Evolutionary conservation across 2,329 filamentous ascomycete genomes (phyloP).

Genomic region (Colletotrichum phormii): DNA sequence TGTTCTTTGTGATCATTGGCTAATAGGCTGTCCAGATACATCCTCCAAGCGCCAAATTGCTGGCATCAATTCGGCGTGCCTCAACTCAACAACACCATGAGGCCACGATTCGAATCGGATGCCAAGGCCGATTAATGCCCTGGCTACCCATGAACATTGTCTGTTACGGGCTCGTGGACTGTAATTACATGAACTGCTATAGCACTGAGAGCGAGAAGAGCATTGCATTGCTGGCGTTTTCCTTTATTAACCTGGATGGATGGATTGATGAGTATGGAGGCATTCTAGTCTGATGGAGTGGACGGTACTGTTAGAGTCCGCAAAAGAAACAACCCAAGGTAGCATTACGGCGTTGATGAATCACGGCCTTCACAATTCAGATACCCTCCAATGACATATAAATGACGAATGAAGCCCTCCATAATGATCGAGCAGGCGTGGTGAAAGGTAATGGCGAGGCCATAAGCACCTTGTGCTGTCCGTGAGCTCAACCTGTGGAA

Average conservation of each 20-base stretch:
- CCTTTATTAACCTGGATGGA: slow-evolving; percentile 1
- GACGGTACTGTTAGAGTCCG: not conserved
- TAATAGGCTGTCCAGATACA: slow-evolving; percentile 63
- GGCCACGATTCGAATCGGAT: slow-evolving; percentile 37
- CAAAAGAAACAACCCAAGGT: not conserved
- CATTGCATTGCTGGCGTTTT: slow-evolving; percentile 22
- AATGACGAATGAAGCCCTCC: not conserved
- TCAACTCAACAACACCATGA: slow-evolving; percentile 29
- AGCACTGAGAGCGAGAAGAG: not conserved
- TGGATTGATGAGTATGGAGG: not conserved
- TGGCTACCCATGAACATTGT: not conserved
- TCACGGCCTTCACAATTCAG: slow-evolving; percentile 25
- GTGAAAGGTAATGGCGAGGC: not conserved
- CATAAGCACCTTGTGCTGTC: not conserved
- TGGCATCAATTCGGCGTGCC: slow-evolving; percentile 75
- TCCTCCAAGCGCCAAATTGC: slow-evolving; percentile 79
- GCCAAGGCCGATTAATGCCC: slow-evolving; percentile 11
- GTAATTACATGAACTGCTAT: not conserved
- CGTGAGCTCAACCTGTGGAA: not conserved
- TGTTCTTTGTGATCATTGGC: not conserved
- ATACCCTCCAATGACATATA: slow-evolving; percentile 31
- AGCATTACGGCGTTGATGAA: slow-evolving; percentile 27
- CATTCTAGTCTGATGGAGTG: slow-evolving; percentile 1
- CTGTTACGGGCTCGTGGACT: not conserved
- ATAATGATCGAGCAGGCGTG: not conserved